phyloP scores from a whole-genome alignment of 2,329 filamentous ascomycete species.

The Apiospora phragmitis region DNA sequence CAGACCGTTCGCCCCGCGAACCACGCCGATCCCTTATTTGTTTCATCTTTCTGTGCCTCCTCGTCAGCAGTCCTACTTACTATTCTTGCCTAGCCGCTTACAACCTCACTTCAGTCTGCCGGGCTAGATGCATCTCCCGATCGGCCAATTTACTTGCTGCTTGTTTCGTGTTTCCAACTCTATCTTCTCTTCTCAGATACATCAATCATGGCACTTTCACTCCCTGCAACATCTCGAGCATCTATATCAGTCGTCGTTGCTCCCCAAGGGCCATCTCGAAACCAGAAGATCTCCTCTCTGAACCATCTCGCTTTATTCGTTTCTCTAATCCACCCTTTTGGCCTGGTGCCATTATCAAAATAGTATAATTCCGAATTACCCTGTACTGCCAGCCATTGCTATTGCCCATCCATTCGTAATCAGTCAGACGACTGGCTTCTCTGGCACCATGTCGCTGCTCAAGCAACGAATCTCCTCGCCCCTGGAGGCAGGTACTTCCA shows the following conservation, averaged over 20 bases:
- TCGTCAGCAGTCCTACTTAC: not conserved
- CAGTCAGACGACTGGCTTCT: not conserved
- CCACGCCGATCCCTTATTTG: not conserved
- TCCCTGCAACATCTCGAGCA: not conserved
- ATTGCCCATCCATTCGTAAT: not conserved
- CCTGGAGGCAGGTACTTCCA: conserved; percentile 61
- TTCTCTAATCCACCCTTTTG: not conserved
- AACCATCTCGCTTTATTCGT: not conserved
- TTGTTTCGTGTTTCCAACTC: conserved; percentile 10
- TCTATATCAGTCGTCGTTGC: not conserved
- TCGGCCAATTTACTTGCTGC: conserved; percentile 8
- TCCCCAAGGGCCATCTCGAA: not conserved
- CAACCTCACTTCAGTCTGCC: not conserved
- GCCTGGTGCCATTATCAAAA: not conserved
- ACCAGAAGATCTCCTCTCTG: not conserved
- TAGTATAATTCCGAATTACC: not conserved
- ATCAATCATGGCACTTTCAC: not conserved
- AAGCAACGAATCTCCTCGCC: conserved; percentile 63
- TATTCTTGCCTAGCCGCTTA: not conserved
- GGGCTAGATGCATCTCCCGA: not conserved
- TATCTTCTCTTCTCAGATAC: not conserved
- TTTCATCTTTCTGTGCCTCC: not conserved
- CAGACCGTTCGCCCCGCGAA: not conserved
- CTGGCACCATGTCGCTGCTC: conserved; percentile 36
- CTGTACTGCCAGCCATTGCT: not conserved